phyloP scores from a whole-genome alignment of 2,329 filamentous ascomycete genomes.

The Xylariaceae sp. region DNA sequence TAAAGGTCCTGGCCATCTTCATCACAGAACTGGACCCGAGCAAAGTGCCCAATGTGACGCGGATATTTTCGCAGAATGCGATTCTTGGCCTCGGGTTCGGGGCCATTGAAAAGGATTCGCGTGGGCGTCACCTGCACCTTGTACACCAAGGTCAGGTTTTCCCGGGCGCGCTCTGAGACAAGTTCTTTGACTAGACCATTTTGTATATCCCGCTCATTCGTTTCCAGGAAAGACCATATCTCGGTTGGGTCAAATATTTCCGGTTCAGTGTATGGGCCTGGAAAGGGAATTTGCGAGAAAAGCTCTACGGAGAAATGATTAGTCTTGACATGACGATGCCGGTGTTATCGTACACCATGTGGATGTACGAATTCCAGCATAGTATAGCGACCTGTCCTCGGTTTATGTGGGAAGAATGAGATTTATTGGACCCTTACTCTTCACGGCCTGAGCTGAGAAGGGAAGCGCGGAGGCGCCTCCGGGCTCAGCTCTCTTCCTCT shows the following conservation, averaged over 20 bases:
- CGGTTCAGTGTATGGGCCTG: constrained; percentile 46
- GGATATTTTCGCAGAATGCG: constrained; percentile 63
- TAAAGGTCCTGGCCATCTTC: constrained; percentile 63
- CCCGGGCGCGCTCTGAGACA: constrained; percentile 28
- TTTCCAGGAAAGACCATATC: constrained; percentile 34
- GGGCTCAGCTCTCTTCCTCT: constrained; percentile 7
- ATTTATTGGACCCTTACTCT: constrained; percentile 9
- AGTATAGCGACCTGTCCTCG: not conserved
- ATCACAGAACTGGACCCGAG: constrained; percentile 68
- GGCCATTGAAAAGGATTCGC: constrained; percentile 52
- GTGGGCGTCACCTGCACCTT: constrained; percentile 57
- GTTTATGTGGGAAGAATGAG: not conserved
- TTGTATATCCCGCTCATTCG: constrained; percentile 38
- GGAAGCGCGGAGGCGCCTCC: constrained; percentile 30
- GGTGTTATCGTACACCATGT: not conserved
- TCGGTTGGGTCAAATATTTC: constrained; percentile 33
- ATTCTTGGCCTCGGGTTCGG: constrained; percentile 63
- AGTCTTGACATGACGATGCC: not conserved
- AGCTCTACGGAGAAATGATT: constrained; percentile 31
- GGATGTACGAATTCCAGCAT: not conserved
- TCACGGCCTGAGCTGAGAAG: constrained; percentile 45
- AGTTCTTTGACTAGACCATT: constrained; percentile 24
- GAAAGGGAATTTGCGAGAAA: constrained; percentile 47
- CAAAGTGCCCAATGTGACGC: constrained; percentile 55
- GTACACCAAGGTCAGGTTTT: constrained; percentile 47